Percentiles rank a stretch among this genome's conserved stretches.
Conservation (phyloP, 2,329 filamentous ascomycete genomes). For the Amesomyces nigricolor region DNA sequence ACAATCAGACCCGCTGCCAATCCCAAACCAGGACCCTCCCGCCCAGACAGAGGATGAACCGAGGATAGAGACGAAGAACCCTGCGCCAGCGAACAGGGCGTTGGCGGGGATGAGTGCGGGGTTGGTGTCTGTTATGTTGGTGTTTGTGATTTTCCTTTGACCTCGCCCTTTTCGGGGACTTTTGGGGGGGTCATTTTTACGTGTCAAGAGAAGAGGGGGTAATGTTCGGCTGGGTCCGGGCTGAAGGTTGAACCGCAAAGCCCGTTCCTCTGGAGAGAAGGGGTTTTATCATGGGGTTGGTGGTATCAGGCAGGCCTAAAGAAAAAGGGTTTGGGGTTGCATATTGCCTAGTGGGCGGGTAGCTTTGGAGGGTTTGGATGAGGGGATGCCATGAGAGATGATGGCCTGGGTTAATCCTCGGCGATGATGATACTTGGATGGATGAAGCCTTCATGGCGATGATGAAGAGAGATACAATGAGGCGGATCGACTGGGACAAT, state of each 20-base stretch:
- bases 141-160: conserved; percentile 45
- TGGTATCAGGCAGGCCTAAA: too few relatives aligned
- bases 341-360: too few relatives aligned
- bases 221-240: too few relatives aligned
- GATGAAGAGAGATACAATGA: too few relatives aligned
- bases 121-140: conserved; percentile 46
- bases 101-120: conserved; percentile 46
- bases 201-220: too few relatives aligned
- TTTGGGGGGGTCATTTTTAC: not conserved
- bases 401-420: not conserved
- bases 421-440: not conserved
- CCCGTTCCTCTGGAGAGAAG: too few relatives aligned
- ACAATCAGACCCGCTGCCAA: not conserved
- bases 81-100: conserved; percentile 41
- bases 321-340: too few relatives aligned
- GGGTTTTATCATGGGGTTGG: too few relatives aligned
- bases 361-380: not conserved
- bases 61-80: conserved; percentile 33
- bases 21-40: not conserved
- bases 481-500: not conserved
- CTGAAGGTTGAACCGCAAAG: too few relatives aligned
- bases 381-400: not conserved
- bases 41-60: conserved; percentile 24
- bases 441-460: not conserved
- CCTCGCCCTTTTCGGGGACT: not conserved